Evolutionary conservation across 2,329 filamentous ascomycete species (phyloP).

Genomic region (Fusarium sp.): DNA sequence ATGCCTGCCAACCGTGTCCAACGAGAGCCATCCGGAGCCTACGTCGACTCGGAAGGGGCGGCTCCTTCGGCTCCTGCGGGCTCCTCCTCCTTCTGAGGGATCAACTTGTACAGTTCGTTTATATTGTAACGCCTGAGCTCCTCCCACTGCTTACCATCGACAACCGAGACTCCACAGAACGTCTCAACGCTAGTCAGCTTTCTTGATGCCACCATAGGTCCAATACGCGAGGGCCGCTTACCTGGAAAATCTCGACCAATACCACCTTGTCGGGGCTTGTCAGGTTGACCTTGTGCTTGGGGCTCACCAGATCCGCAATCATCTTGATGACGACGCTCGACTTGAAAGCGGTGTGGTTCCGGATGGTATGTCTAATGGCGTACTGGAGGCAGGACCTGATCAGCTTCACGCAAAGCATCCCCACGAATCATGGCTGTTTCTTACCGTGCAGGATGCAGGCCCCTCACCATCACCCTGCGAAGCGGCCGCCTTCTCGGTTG

Average conservation of each 20-base stretch:
- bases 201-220: conserved; percentile 29
- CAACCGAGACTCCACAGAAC: conserved; percentile 82
- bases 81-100: conserved; percentile 34
- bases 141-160: conserved; percentile 77
- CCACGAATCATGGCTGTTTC: conserved; percentile 40
- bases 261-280: conserved; percentile 82
- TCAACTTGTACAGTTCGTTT: conserved; percentile 73
- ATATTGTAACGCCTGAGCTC: conserved; percentile 82
- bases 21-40: conserved; percentile 21
- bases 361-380: conserved; percentile 83
- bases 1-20: conserved; percentile 20
- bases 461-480: conserved; percentile 26
- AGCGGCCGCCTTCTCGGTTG: conserved; percentile 21
- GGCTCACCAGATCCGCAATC: conserved; percentile 74
- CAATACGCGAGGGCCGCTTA: conserved; percentile 52
- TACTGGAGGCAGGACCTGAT: conserved; percentile 64
- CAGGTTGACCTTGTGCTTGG: conserved; percentile 81
- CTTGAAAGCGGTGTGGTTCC: conserved; percentile 77
- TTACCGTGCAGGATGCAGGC: conserved; percentile 55
- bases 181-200: conserved; percentile 62
- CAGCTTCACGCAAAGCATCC: conserved; percentile 20
- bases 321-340: conserved; percentile 77
- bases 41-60: conserved; percentile 26
- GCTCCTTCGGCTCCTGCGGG: conserved; percentile 24
- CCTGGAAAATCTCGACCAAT: conserved; percentile 84